phyloP scores from a whole-genome alignment of 2,329 filamentous ascomycete species.

The Atkinsonella hypoxylon region DNA sequence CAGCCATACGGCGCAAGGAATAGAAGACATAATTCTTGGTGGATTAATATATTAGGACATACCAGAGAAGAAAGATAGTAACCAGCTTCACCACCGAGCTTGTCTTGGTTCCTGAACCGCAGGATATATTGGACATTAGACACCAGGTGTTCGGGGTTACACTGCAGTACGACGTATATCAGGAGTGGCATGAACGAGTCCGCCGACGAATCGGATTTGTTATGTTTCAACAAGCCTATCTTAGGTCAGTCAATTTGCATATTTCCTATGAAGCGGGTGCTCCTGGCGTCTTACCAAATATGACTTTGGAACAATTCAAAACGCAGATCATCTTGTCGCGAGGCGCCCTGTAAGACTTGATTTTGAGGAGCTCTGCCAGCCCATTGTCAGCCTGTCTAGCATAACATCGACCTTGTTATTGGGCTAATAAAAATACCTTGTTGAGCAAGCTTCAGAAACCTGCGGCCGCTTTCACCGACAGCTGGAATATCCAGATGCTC shows the following conservation, averaged over 20 bases:
- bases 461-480: slow-evolving; percentile 72
- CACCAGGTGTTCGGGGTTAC: slow-evolving; percentile 88
- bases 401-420: neutral
- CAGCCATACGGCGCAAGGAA: neutral
- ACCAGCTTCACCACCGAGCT: slow-evolving; percentile 90
- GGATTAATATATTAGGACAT: neutral
- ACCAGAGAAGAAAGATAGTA: slow-evolving; percentile 95
- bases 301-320: slow-evolving; percentile 97
- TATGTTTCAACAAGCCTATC: slow-evolving; percentile 72
- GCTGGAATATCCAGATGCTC: slow-evolving; percentile 87
- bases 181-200: slow-evolving; percentile 92
- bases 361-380: slow-evolving; percentile 74
- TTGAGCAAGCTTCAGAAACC: slow-evolving; percentile 80
- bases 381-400: neutral
- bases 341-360: slow-evolving; percentile 93
- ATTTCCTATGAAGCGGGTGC: neutral
- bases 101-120: slow-evolving; percentile 93
- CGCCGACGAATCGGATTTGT: slow-evolving; percentile 86
- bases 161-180: slow-evolving; percentile 90
- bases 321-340: slow-evolving; percentile 98
- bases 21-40: no score
- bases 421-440: slow-evolving; percentile 44
- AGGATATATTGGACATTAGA: slow-evolving; percentile 98
- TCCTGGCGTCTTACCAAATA: slow-evolving; percentile 58
- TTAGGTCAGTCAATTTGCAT: neutral